These are phyloP conservation scores for Pseudohyphozyma bogoriensis DNA, from an alignment of 768 basidiomycete species.

Conservation along the genomic window DNA sequence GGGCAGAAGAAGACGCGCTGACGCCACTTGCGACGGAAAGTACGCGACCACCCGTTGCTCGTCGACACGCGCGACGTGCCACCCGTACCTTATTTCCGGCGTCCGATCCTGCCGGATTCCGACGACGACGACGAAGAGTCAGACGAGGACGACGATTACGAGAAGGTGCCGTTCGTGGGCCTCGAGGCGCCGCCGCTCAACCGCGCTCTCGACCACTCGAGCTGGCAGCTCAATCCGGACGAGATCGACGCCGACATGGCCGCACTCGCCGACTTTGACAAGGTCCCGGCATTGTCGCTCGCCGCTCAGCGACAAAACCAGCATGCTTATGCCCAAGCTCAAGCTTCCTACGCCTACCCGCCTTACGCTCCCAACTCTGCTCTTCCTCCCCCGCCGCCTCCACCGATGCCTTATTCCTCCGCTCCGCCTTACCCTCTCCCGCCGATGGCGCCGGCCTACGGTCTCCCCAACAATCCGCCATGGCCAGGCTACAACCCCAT, in stretches of 20 bases:
- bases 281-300: not conserved
- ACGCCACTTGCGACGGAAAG: not conserved
- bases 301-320: not conserved
- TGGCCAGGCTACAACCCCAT: too few relatives aligned
- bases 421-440: too few relatives aligned
- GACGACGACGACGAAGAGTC: conserved; percentile 5
- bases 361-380: not conserved
- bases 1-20: too few relatives aligned
- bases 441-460: too few relatives aligned
- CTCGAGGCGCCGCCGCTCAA: conserved; percentile 17
- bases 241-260: conserved; percentile 21
- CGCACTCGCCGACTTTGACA: conserved; percentile 8
- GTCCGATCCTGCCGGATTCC: not conserved
- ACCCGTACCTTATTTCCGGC: conserved; percentile 11
- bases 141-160: not conserved
- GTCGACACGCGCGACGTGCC: conserved; percentile 16
- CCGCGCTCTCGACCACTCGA: conserved; percentile 9
- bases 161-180: too few relatives aligned
- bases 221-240: conserved; percentile 2
- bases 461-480: too few relatives aligned
- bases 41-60: conserved; percentile 23
- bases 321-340: not conserved
- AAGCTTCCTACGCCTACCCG: not conserved
- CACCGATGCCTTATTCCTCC: too few relatives aligned
- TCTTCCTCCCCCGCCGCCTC: not conserved